Evolutionary conservation across 176 grass and related monocot genomes (phyloP).

Genomic region (sorghum (Sorghum bicolor)): Sorghum_bicolor_NCBIv3 NC_012873.2:63126001-63126500

Average conservation of each 20-base stretch:
- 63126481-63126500: neutral
- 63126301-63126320: neutral
- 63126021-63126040: slow-evolving; percentile 97
- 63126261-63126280: neutral
- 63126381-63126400: neutral
- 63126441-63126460: neutral
- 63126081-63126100: slow-evolving; percentile 77
- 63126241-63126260: neutral
- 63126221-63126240: slow-evolving; percentile 7
- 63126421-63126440: neutral
- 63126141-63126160: neutral
- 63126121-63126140: neutral
- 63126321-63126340: neutral
- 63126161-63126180: neutral
- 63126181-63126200: neutral
- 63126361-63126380: neutral
- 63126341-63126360: slow-evolving; percentile 5
- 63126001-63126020: slow-evolving; percentile 88
- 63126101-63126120: neutral
- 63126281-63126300: neutral
- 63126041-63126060: slow-evolving; percentile 87
- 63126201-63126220: neutral
- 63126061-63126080: slow-evolving; percentile 99
- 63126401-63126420: neutral
- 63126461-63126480: neutral